Evolutionary conservation across 768 basidiomycete genomes (phyloP).

Genomic region (Hygrocybe punicea): DNA sequence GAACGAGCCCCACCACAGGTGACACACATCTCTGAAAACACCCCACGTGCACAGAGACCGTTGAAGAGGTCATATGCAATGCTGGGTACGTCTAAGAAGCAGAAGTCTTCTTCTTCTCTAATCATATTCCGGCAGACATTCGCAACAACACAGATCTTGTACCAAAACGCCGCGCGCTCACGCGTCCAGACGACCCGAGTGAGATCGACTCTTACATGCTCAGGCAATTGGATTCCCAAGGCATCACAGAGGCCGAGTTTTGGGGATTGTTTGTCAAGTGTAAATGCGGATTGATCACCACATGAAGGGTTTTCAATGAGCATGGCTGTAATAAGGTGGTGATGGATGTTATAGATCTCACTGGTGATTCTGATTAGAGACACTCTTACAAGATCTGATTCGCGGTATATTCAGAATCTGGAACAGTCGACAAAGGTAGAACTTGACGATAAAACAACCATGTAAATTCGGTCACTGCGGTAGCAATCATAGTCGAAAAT

Average conservation of each 20-base stretch:
- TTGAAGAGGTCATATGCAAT: not conserved
- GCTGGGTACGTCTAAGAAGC: not conserved
- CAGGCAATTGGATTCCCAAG: not conserved
- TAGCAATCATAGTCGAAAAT: too few species aligned
- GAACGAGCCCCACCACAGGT: not conserved
- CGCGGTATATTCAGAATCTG: too few species aligned
- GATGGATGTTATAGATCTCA: too few species aligned
- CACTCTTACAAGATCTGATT: too few species aligned
- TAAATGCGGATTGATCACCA: not conserved
- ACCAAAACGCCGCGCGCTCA: not conserved
- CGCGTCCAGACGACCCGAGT: not conserved
- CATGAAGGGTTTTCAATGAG: not conserved
- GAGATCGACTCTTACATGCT: not conserved
- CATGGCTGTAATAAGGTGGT: too few species aligned
- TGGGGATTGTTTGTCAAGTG: not conserved
- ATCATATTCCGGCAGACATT: not conserved
- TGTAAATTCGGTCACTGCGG: too few species aligned
- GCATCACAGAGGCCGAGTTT: not conserved
- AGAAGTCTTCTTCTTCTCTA: not conserved
- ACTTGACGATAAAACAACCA: too few species aligned
- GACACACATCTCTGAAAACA: not conserved
- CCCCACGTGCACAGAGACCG: not conserved
- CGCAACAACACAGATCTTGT: not conserved
- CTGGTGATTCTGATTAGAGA: too few species aligned
- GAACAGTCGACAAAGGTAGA: too few species aligned